phyloP scores from a whole-genome alignment of 2,329 filamentous ascomycete species.

The Bipolaris cookei region DNA sequence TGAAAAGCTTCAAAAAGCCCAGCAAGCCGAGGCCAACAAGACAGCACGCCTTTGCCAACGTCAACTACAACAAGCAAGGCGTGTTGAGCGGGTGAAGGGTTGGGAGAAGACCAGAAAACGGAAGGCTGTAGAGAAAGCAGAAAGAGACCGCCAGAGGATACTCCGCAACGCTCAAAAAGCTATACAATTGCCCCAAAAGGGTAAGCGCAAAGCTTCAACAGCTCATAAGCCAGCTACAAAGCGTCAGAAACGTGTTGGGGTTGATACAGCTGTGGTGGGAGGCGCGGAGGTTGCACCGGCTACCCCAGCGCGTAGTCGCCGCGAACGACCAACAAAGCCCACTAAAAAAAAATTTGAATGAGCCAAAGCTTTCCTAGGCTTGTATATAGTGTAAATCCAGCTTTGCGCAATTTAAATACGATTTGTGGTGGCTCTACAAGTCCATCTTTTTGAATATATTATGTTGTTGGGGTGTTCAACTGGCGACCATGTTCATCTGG shows the following conservation, averaged over 20 bases:
- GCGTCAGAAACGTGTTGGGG: constrained; percentile 4
- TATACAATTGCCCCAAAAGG: too few species aligned
- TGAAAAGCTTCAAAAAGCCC: too few species aligned
- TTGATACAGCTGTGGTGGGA: not conserved
- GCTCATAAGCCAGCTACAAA: too few species aligned
- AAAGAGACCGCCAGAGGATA: not conserved
- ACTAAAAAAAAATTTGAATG: too few species aligned
- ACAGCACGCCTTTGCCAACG: not conserved
- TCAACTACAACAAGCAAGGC: not conserved
- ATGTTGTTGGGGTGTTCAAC: not conserved
- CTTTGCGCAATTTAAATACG: not conserved
- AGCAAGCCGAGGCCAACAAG: not conserved
- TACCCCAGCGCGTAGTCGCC: not conserved
- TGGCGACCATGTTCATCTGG: too few species aligned
- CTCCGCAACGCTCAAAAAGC: constrained; percentile 2
- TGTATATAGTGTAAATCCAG: not conserved
- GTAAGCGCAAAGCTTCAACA: too few species aligned
- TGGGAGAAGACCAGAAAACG: not conserved
- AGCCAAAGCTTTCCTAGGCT: too few species aligned
- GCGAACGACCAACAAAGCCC: not conserved
- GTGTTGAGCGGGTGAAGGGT: constrained; percentile 6
- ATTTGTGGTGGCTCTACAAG: not conserved
- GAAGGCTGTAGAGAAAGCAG: not conserved
- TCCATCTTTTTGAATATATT: not conserved
- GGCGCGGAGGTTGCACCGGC: not conserved